Percentiles rank a stretch among this genome's conserved stretches.
phyloP scores from a whole-genome alignment of 2,329 filamentous ascomycete species.

The Talaromyces pinophilus region DNA sequence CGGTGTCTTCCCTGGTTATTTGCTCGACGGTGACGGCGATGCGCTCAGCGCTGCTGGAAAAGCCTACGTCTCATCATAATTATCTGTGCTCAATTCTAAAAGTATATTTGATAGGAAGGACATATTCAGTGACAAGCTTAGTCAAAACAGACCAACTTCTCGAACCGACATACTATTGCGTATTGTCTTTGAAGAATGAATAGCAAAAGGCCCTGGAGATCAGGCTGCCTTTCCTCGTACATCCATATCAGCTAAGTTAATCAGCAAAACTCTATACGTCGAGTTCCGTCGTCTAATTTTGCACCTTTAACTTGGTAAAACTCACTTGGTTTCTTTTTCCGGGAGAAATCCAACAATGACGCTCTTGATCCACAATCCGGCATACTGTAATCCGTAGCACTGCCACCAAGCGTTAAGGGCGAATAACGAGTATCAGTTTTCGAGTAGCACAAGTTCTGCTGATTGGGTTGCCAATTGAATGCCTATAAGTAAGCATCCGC shows the following conservation, averaged over 20 bases:
- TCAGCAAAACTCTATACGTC: no score
- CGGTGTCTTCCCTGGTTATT: slow-evolving; percentile 22
- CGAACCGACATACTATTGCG: background rate
- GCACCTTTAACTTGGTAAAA: no score
- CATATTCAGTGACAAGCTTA: background rate
- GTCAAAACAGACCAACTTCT: background rate
- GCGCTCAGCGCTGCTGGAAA: background rate
- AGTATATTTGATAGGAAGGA: background rate
- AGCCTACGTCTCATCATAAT: background rate
- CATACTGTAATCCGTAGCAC: background rate
- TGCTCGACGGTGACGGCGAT: slow-evolving; percentile 24
- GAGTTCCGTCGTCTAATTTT: no score
- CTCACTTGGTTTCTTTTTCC: no score
- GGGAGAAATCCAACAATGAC: background rate
- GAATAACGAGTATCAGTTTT: background rate
- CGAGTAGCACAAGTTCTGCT: background rate
- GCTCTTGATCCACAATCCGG: background rate
- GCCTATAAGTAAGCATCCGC: background rate
- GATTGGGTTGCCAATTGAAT: background rate
- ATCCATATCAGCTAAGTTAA: no score
- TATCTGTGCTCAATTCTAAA: background rate
- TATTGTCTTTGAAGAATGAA: background rate
- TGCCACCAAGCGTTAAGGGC: background rate
- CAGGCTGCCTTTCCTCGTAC: no score
- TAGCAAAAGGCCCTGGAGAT: background rate